A percentile compares a stretch with the other conserved stretches of the same genome.
Conservation (phyloP, 192 early-diverging fungal species). For the Coemansia sp. region DNA sequence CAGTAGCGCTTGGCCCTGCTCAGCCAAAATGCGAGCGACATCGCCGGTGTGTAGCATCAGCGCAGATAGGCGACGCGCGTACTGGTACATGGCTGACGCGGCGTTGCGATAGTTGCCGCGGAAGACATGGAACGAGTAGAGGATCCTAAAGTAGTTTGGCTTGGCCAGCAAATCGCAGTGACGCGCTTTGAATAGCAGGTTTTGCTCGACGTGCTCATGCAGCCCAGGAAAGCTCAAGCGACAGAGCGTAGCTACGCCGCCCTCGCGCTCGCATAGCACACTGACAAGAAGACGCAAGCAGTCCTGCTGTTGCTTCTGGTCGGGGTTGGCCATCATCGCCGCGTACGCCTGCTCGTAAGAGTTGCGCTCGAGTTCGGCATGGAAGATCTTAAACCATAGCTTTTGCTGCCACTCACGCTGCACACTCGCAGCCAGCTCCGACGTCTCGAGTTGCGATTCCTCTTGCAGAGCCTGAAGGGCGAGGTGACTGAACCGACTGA, state of each 20-base stretch:
- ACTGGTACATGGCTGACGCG: slow-evolving; percentile 56
- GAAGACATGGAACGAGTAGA: slow-evolving; percentile 54
- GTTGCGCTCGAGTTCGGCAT: slow-evolving; percentile 38
- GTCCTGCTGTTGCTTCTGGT: slow-evolving; percentile 32
- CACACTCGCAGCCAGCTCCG: neutral
- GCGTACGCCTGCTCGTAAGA: slow-evolving; percentile 47
- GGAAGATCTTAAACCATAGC: slow-evolving; percentile 54
- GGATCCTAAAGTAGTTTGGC: slow-evolving; percentile 51
- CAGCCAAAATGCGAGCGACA: slow-evolving; percentile 17
- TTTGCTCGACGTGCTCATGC: slow-evolving; percentile 51
- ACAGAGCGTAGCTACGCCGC: slow-evolving; percentile 37
- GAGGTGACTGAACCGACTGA: slow-evolving; percentile 26
- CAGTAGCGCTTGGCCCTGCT: slow-evolving; percentile 44
- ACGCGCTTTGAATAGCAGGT: slow-evolving; percentile 52
- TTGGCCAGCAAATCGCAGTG: slow-evolving; percentile 34
- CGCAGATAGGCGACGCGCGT: slow-evolving; percentile 32
- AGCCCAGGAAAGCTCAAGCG: slow-evolving; percentile 40
- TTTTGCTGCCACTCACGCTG: slow-evolving; percentile 14
- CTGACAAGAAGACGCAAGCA: slow-evolving; percentile 50
- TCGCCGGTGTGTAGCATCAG: slow-evolving; percentile 21
- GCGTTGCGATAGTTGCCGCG: slow-evolving; percentile 56
- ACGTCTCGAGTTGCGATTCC: slow-evolving; percentile 11
- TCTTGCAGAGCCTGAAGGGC: slow-evolving; percentile 30
- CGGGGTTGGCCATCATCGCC: slow-evolving; percentile 51
- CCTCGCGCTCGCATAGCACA: slow-evolving; percentile 48